Base-by-base conservation (phyloP, 78 protist genomes). In the Dictyostelium purpureum region DNA sequence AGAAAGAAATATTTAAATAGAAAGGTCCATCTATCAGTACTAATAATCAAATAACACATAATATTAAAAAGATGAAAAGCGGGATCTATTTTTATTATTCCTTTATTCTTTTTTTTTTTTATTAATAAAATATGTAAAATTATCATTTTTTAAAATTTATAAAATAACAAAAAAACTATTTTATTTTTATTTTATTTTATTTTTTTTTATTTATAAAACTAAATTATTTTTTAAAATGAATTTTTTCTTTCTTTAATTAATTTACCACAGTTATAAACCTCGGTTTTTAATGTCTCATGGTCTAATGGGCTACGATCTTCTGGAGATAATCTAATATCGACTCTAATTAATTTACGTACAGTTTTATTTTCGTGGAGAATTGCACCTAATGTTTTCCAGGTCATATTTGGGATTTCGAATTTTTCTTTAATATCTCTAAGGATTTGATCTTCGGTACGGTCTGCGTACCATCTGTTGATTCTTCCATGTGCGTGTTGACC, bases 341-440 rank as follows among this genome's bases (percentile, higher is more conserved):
- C 82, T 73, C 92, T 70, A 42, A 85, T 85, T 4, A 85, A 51
- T 66, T 85, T 85, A 31, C 92, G n/a, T 26, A 85, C 47, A 9
- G 92, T 85, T 37, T 73, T 73, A 51, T 85, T 85, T 19, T 85
- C 92, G 61, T 85, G 92, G 21, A 31, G 31, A n/a, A 85, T 21
- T 0, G 92, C 92, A 42, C 92, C 92, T 3, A 85, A 52, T 12
- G 47, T 59, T 66, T 85, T 85, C 92, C 92, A 85, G 40, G 82
- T 59, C 92, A 85, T 85, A 18, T 85, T 28, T 14, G 71, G 71
- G 18, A 85, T 21, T 4, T 85, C 6, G 59, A 73, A 85, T 43
- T 59, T 51, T 21, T 19, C 57, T 61, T 47, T 56, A 1, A 85
- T 38, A 16, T 85, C 92, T 10, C 21, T 5, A 26, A 85, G 16